Base-by-base conservation (phyloP, 371 early-diverging fungal species). In the Mucor mucedo region DNA sequence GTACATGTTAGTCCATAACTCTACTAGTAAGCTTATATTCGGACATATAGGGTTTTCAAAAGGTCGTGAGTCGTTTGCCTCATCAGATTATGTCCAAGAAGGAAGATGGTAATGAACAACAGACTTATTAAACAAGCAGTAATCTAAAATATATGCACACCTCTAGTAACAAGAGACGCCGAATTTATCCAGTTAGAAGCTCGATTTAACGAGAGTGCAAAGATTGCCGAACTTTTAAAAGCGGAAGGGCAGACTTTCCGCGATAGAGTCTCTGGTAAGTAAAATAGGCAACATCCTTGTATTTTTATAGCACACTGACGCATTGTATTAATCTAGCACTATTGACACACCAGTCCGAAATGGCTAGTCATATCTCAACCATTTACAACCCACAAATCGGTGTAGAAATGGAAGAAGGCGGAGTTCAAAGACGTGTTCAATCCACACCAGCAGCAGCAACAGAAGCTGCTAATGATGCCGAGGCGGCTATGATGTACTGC, bases 241-340 rank as follows among this genome's bases (percentile, higher is more conserved):
- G 82, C 76, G n/a, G 92, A 93, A 58, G 87, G 91, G 10, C 78
- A 80, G 57, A 83, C 85, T 58, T 93, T 89, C 75, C 89, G 92
- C 60, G 92, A 95, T 75, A 80, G 84, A 45, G 71, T 95, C 47
- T 71, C 87, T 5, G 75, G 88, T 87, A 75, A 55, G 44, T n/a
- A 44, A n/a, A 47, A 21, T 16, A 47, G 7, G 8, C 21, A 45
- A 16, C 35, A 45, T 21, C 1, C 21, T 27, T 47, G 48, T 21
- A 14, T 57, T 28, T 48, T 28, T 21, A 13, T 29, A 21, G 8
- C 7, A 8, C 7, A 47, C 27, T 47, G 8, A 47, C 21, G 21
- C 21, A 21, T 47, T 21, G 21, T 47, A 44, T 21, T 52, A 13
- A 27, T 3, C 11, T 59, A 86, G 88, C 82, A 38, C 75, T 91